phyloP scores from a whole-genome alignment of 306 rosid genomes.

The Cicer cuneatum region DNA sequence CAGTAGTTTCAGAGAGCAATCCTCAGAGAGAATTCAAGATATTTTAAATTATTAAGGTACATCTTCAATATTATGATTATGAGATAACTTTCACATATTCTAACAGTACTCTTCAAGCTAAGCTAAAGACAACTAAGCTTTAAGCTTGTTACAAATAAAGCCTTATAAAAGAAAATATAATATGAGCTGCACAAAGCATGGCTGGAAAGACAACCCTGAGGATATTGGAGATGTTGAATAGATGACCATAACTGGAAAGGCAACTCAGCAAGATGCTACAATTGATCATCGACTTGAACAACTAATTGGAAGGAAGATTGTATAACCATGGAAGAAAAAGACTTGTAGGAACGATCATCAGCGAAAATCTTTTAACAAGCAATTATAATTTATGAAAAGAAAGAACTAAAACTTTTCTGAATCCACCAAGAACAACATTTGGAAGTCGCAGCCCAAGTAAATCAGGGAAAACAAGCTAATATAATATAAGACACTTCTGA shows the following conservation, averaged over 20 bases:
- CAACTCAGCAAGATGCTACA: too few species aligned
- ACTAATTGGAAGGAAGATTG: too few species aligned
- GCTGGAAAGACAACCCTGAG: too few species aligned
- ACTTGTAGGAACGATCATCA: too few species aligned
- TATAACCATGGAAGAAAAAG: too few species aligned
- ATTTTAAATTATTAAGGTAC: not conserved
- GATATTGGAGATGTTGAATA: not conserved
- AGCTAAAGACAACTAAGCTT: not conserved
- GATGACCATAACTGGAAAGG: not conserved
- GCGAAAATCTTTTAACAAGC: too few species aligned
- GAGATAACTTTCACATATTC: not conserved
- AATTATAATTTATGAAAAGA: too few species aligned
- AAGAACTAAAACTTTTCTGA: not conserved
- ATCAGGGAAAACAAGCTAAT: not conserved
- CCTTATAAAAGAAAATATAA: too few species aligned
- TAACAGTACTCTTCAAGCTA: not conserved
- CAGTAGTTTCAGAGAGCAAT: constrained; percentile 13
- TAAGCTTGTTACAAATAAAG: not conserved
- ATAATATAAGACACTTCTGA: not conserved
- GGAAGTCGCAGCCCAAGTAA: not conserved
- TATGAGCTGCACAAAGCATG: too few species aligned
- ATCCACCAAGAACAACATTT: not conserved
- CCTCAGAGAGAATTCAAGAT: not conserved
- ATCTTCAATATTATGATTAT: not conserved
- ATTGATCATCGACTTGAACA: too few species aligned